These are phyloP conservation scores for Hypoxylon subgilvum DNA, from an alignment of 495 filamentous ascomycete species.

Conservation along the genomic window DNA sequence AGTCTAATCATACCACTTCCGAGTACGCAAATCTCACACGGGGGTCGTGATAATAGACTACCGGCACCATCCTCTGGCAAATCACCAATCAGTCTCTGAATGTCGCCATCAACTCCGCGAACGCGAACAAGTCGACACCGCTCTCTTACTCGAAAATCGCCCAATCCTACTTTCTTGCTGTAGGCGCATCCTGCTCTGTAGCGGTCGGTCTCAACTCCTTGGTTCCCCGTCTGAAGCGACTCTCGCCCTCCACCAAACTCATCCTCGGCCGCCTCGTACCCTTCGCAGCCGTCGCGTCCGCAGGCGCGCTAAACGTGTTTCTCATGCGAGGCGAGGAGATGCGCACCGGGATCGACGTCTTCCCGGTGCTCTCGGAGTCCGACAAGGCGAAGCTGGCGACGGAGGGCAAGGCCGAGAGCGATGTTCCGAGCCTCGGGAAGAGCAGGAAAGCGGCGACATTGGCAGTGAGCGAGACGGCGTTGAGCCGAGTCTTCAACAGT, in stretches of 20 bases:
- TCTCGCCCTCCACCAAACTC: slow-evolving; percentile 73
- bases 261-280: slow-evolving; percentile 85
- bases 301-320: slow-evolving; percentile 91
- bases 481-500: slow-evolving; percentile 86
- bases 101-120: slow-evolving; percentile 94
- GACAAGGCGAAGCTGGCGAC: slow-evolving; percentile 60
- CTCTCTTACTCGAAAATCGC: slow-evolving; percentile 78
- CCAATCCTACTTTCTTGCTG: slow-evolving; percentile 90
- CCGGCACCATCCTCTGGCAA: slow-evolving; percentile 92
- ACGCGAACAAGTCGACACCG: slow-evolving; percentile 94
- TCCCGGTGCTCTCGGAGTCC: slow-evolving; percentile 68
- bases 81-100: slow-evolving; percentile 96
- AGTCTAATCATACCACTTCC: no score
- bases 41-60: slow-evolving; percentile 61
- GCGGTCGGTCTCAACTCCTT: slow-evolving; percentile 89
- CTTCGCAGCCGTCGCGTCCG: slow-evolving; percentile 91
- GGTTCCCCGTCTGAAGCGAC: slow-evolving; percentile 79
- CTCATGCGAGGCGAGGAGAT: slow-evolving; percentile 98
- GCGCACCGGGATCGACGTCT: slow-evolving; percentile 91
- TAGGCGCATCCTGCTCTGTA: slow-evolving; percentile 89
- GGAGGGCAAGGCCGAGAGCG: slow-evolving; percentile 60
- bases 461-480: slow-evolving; percentile 89
- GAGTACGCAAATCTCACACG: slow-evolving; percentile 5
- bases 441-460: slow-evolving; percentile 83
- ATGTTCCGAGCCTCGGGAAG: slow-evolving; percentile 76